Evolutionary conservation across 768 basidiomycete genomes (phyloP).

Genomic region (Naganishia vishniacii): DNA sequence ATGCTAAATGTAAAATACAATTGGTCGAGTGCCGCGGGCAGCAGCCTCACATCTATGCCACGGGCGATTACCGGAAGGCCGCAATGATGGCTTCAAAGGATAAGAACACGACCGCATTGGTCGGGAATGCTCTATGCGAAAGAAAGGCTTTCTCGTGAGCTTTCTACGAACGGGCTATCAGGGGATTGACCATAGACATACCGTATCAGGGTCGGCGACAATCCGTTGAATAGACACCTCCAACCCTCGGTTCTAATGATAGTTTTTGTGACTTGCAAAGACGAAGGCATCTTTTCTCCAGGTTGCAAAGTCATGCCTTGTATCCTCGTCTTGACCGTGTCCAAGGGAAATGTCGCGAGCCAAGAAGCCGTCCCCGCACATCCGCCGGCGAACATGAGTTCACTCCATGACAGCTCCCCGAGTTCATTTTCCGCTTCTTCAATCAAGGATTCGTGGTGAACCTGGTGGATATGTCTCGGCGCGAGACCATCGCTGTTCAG

Average conservation of each 20-base stretch:
- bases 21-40: background rate
- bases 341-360: slow-evolving; percentile 74
- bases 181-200: slow-evolving; percentile 45
- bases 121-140: slow-evolving; percentile 30
- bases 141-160: background rate
- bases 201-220: slow-evolving; percentile 76
- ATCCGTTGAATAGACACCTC: slow-evolving; percentile 67
- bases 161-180: background rate
- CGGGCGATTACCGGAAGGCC: slow-evolving; percentile 16
- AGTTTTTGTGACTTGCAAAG: slow-evolving; percentile 30
- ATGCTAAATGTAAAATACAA: slow-evolving; percentile 17
- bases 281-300: slow-evolving; percentile 18
- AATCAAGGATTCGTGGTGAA: slow-evolving; percentile 52
- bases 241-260: slow-evolving; percentile 58
- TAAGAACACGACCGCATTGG: slow-evolving; percentile 47
- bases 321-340: slow-evolving; percentile 83
- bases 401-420: slow-evolving; percentile 53
- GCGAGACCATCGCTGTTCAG: slow-evolving; percentile 27
- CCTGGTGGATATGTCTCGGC: slow-evolving; percentile 53
- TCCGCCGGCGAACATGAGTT: slow-evolving; percentile 67
- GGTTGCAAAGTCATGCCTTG: slow-evolving; percentile 52
- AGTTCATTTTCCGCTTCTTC: slow-evolving; percentile 52
- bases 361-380: slow-evolving; percentile 72
- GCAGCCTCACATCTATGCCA: background rate
- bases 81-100: slow-evolving; percentile 46